Conservation (phyloP, 441 rosid genomes). For the Erysimum cheiri region DNA sequence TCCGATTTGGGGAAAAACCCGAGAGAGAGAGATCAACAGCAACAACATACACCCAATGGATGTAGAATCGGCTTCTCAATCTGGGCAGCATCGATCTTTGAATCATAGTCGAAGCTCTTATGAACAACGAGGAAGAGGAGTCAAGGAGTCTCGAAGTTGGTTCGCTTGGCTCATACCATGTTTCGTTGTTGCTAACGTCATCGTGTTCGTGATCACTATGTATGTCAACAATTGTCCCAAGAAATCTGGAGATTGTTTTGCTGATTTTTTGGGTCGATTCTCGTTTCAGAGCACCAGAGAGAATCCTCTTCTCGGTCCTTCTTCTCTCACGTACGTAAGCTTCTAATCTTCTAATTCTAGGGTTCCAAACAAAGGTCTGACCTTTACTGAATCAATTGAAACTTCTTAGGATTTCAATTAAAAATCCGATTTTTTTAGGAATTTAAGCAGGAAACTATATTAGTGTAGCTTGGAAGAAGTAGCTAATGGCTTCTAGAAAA, state of each 20-base stretch:
- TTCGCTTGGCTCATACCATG: slow-evolving; percentile 42
- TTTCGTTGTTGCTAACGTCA: slow-evolving; percentile 41
- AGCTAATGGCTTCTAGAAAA: background rate
- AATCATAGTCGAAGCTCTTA: slow-evolving; percentile 32
- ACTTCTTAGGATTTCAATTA: background rate
- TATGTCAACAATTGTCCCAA: slow-evolving; percentile 45
- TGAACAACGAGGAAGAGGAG: slow-evolving; percentile 40
- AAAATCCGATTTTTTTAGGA: background rate
- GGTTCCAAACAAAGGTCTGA: background rate
- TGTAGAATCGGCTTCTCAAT: slow-evolving; percentile 29
- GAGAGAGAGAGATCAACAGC: slow-evolving; percentile 28
- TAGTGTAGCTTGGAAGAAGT: background rate
- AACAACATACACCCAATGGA: slow-evolving; percentile 21
- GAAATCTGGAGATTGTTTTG: slow-evolving; percentile 42
- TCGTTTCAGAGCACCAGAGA: slow-evolving; percentile 45
- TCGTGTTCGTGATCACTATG: slow-evolving; percentile 45
- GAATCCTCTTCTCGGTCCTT: slow-evolving; percentile 48
- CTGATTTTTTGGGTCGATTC: slow-evolving; percentile 44
- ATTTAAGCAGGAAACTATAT: background rate
- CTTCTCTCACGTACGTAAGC: slow-evolving; percentile 39
- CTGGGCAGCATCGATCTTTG: slow-evolving; percentile 30
- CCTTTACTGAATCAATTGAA: slow-evolving; percentile 2
- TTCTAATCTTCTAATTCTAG: slow-evolving; percentile 13
- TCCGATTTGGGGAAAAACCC: slow-evolving; percentile 37
- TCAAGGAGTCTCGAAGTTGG: slow-evolving; percentile 42